Evolutionary conservation across 1,284 basidiomycete species (phyloP), one percentile per base, ranked within the genome.

Genomic region (Stygiomarasmius scandens): DNA sequence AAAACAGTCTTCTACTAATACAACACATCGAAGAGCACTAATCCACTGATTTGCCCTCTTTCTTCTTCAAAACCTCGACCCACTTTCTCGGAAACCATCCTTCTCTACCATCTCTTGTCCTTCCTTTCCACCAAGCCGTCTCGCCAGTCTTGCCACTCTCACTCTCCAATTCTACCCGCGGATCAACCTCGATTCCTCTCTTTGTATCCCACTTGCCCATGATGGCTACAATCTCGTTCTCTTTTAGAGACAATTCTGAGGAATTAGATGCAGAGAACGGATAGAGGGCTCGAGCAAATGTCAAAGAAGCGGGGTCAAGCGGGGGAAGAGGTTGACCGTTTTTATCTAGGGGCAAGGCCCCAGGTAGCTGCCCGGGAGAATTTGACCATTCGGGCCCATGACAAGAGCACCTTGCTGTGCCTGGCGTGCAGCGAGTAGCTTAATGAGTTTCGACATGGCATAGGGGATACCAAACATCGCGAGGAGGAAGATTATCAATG

Each of bases 51-150:
- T 32, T 32, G 6, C 29, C 38, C 38, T 41, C 38, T 32, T 56
- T 59, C 27, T 51, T 41, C 54, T 55, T 54, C 36, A 59, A 47
- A 2, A 91, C 77, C 70, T 93, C 84, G 3, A 95, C 93, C 83
- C 90, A 96, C 66, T 92, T 96, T 63, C 82, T 86, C 1, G 96
- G 96, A 83, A 99, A 98, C 95, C 95, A 99, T 0, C 96, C 96
- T 64, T 94, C 89, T 61, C 90, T 82, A 0, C 96, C 97, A 65
- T 99, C 96, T 58, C 96, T 82, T 60, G 93, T 96, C 52, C 96
- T 79, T 0, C 96, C 96, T 70, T 90, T 90, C 95, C 96, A 99
- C 96, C 97, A 99, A 49, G 95, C 94, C 38, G 54, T 63, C 14
- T 82, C 55, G 32, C 38, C 27, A 14, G 27, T 25, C n/a, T 12